Percentiles rank a stretch among this genome's conserved stretches.
These are phyloP conservation scores for Amphichorda felina DNA, from an alignment of 2,329 filamentous ascomycete species.

Conservation along the genomic window DNA sequence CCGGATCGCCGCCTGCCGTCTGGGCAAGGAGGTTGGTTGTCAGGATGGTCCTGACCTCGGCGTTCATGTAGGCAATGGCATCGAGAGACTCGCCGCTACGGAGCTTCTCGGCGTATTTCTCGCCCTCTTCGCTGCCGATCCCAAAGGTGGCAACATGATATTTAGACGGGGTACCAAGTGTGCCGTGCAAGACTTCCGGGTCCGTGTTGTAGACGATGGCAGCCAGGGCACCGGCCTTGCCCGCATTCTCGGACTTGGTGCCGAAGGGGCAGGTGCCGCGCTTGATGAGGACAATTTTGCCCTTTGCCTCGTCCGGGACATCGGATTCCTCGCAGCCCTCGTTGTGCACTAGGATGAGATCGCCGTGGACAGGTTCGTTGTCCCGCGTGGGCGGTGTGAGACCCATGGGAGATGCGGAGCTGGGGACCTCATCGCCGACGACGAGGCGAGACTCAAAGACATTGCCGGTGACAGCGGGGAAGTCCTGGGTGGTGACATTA, in stretches of 20 bases:
- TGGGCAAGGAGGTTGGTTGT: conserved; percentile 54
- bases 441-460: conserved; percentile 47
- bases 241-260: conserved; percentile 56
- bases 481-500: conserved; percentile 48
- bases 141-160: conserved; percentile 59
- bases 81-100: conserved; percentile 35
- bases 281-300: conserved; percentile 57
- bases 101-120: conserved; percentile 41
- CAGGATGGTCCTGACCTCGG: conserved; percentile 37
- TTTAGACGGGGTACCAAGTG: conserved; percentile 48
- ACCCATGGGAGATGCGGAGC: conserved; percentile 43
- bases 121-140: conserved; percentile 46
- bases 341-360: conserved; percentile 48
- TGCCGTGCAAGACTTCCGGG: conserved; percentile 50
- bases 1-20: conserved; percentile 43
- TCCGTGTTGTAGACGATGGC: conserved; percentile 68
- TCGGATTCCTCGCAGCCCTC: conserved; percentile 53
- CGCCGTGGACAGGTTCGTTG: conserved; percentile 44
- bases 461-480: conserved; percentile 48
- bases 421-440: conserved; percentile 37
- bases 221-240: conserved; percentile 56
- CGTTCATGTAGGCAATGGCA: conserved; percentile 47
- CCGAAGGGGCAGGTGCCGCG: conserved; percentile 64
- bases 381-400: conserved; percentile 55
- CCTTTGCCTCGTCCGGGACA: conserved; percentile 45